Base-by-base conservation (phyloP, 768 basidiomycete genomes). In the Holtermannia corniformis region DNA sequence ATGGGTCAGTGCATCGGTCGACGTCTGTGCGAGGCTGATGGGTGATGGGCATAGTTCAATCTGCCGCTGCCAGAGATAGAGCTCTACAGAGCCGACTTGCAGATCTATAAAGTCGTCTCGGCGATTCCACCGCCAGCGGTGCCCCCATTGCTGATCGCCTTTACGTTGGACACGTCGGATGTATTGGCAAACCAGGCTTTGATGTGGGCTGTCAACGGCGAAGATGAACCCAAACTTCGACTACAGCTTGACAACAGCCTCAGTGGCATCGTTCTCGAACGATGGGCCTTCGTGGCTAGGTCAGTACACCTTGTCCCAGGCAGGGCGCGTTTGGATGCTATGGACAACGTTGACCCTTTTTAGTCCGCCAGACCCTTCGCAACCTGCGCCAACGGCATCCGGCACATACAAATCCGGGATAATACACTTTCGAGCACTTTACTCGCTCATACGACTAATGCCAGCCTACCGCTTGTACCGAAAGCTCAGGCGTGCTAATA, bases 21-120 rank as follows among this genome's bases (percentile, higher is more conserved):
- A 4, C 28, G 19, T 42, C 14, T 2, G 22, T 14, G 14, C 44
- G n/a, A 42, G n/a, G 32, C 49, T 56, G 37, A 41, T 28, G 2
- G 12, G n/a, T n/a, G n/a, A n/a, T n/a, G n/a, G n/a, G n/a, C n/a
- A 21, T 22, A 71, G 69, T 72, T 72, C 62, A 68, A 68, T 49
- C 55, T 72, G 1, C 49, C 58, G 13, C 49, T 67, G 3, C 68
- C 68, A 5, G 70, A 72, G 28, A 45, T 55, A 22, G 66, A 69
- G 27, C 50, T 72, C 3, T 63, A 70, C 49, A 63, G 60, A 47
- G 37, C 58, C 20, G 70, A 72, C 48, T 49, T 72, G 4, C 43
- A 55, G 46, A 52, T 67, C 22, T 72, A 69, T 49, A 57, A 57
- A 13, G 55, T 59, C 12, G 49, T 70, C 10, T 70, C 68, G 22